Evolutionary conservation across 345 rosid genomes (phyloP).

Genomic region (Luvunga scandens): DNA sequence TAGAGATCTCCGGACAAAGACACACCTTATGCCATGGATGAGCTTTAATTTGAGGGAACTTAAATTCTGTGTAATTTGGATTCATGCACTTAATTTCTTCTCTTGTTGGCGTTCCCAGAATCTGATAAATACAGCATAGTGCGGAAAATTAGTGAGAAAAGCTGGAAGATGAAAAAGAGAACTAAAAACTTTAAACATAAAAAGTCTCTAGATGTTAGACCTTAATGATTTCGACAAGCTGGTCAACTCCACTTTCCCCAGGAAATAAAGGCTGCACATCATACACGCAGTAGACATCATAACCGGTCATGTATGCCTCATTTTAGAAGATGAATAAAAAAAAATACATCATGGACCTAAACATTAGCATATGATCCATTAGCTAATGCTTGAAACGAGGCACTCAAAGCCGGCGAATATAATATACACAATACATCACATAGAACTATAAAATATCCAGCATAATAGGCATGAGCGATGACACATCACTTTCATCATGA

Average conservation of each 20-base stretch:
- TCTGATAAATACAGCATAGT: constrained; percentile 34
- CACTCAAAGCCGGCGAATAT: background rate
- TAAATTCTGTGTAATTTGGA: constrained; percentile 91
- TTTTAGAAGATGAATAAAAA: background rate
- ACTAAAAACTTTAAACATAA: background rate
- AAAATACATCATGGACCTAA: background rate
- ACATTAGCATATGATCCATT: background rate
- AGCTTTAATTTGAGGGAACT: constrained; percentile 98
- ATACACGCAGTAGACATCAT: constrained; percentile 17
- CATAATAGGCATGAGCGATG: background rate
- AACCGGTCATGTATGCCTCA: background rate
- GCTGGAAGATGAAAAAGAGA: background rate
- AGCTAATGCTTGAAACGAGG: background rate
- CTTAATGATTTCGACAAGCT: constrained; percentile 97
- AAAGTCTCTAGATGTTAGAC: constrained; percentile 27
- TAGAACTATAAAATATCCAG: background rate
- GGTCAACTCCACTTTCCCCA: constrained; percentile 96
- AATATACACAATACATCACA: background rate
- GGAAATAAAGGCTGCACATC: constrained; percentile 86
- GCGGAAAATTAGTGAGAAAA: background rate
- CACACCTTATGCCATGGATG: constrained; percentile 99
- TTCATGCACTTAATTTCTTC: constrained; percentile 99
- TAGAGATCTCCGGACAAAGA: background rate
- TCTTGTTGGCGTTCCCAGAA: constrained; percentile 93
- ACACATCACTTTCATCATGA: background rate